Evolutionary conservation across 192 early-diverging fungal species (phyloP), one percentile per base, ranked within the genome.

Genomic region (Paraglomus occultum): DNA sequence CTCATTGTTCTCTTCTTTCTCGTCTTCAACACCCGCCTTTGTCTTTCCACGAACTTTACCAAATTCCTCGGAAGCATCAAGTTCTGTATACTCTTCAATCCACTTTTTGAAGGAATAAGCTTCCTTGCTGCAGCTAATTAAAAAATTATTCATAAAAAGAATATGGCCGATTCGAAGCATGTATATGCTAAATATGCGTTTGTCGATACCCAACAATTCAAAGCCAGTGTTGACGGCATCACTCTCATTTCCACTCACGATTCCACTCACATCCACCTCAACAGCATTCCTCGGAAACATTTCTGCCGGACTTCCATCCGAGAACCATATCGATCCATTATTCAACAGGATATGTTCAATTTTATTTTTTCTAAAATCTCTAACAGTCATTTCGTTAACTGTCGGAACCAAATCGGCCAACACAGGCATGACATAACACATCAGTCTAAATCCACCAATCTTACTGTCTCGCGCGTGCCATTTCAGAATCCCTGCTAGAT

Each of bases 361-460:
- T 49, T 86, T 86, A 53, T 84, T 84, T 65, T 84, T 76, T 23
- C 82, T 77, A n/a, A 86, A 70, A 69, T 86, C 85, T 42, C 80
- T 73, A 66, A 77, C 77, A 5, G 78, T 73, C 8, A 84, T 63
- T 20, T 83, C 81, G 52, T 83, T 86, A 0, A 80, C 80, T 1
- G 83, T 81, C 4, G 78, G 70, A 17, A 83, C 75, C 5, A 86
- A 57, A 52, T 86, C 81, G 2, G 80, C 78, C 23, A 86, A 53
- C 10, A 84, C 61, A 1, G 85, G 81, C 38, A 83, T 77, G 6
- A 79, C 68, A 5, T 74, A 61, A 1, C 69, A 63, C 72, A 86
- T 74, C 12, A 83, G 59, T 5, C 71, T 64, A 4, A 83, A 57
- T 1, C 75, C 77, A 39, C 74, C 59, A 7, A 72, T 63, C 22